These are phyloP conservation scores for Ophiocordyceps camponoti-saundersi DNA, from an alignment of 2,329 filamentous ascomycete species.

Conservation along the genomic window DNA sequence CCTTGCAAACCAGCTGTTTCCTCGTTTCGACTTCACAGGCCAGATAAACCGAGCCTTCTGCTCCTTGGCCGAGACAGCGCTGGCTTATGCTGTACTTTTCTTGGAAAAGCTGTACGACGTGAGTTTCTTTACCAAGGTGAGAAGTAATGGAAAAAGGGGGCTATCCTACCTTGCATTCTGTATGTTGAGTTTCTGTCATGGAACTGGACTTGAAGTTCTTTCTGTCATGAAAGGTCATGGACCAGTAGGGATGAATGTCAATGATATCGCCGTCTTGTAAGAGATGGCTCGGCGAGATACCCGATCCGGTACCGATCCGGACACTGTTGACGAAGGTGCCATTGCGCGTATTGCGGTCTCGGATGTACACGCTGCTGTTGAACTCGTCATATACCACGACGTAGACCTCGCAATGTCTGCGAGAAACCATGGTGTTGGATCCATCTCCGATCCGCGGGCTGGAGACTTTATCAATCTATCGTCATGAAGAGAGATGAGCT, in stretches of 20 bases:
- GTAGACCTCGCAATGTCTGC: constrained; percentile 38
- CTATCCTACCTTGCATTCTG: constrained; percentile 15
- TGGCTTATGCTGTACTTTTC: constrained; percentile 16
- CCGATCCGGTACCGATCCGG: constrained; percentile 21
- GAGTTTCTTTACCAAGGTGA: neutral
- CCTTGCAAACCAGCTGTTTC: constrained; percentile 52
- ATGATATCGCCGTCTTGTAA: constrained; percentile 34
- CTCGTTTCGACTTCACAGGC: constrained; percentile 29
- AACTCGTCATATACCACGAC: constrained; percentile 30
- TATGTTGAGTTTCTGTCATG: constrained; percentile 12
- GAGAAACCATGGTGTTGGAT: constrained; percentile 25
- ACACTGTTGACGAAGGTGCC: constrained; percentile 34
- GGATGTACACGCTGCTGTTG: constrained; percentile 31
- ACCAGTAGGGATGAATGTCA: constrained; percentile 20
- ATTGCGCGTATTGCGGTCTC: constrained; percentile 35
- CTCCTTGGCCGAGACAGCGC: constrained; percentile 19
- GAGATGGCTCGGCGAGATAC: constrained; percentile 25
- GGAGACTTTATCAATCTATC: constrained; percentile 7
- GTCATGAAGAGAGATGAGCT: neutral
- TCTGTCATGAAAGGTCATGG: constrained; percentile 16
- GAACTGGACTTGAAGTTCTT: constrained; percentile 7
- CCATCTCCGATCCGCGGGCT: constrained; percentile 21
- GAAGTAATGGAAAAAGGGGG: neutral
- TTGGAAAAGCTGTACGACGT: constrained; percentile 11
- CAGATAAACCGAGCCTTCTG: constrained; percentile 19